phyloP scores from a whole-genome alignment of 495 filamentous ascomycete species.

The Podospora conica region DNA sequence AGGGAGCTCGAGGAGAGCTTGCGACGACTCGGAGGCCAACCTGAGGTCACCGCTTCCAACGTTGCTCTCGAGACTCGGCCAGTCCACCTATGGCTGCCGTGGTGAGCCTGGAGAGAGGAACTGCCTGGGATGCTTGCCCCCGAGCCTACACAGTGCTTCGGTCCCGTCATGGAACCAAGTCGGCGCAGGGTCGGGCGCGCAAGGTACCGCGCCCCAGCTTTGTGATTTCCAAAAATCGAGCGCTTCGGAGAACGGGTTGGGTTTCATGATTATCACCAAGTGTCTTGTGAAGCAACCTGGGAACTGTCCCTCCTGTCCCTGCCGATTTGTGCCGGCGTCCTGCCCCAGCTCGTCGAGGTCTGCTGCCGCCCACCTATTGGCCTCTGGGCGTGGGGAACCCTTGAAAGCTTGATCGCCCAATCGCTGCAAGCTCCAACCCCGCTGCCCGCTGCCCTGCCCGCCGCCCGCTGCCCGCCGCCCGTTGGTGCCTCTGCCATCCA shows the following conservation, averaged over 20 bases:
- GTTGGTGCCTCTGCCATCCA: conserved; percentile 23
- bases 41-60: not conserved
- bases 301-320: conserved; percentile 1
- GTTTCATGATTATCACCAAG: conserved; percentile 13
- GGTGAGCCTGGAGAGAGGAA: too few species aligned
- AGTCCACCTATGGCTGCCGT: too few species aligned
- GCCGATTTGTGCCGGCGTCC: conserved; percentile 18
- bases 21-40: conserved; percentile 13
- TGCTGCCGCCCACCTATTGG: conserved; percentile 24
- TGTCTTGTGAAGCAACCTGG: conserved; percentile 1
- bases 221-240: not conserved
- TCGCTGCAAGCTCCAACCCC: conserved; percentile 24
- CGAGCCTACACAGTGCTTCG: conserved; percentile 12
- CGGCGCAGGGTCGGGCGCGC: not conserved
- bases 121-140: conserved; percentile 11
- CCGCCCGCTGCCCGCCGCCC: too few species aligned
- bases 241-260: not conserved
- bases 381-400: conserved; percentile 29
- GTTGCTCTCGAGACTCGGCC: not conserved
- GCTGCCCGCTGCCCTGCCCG: conserved; percentile 30
- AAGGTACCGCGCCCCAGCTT: not conserved
- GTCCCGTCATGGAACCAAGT: not conserved
- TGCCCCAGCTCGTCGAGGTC: conserved; percentile 14
- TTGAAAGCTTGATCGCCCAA: conserved; percentile 26
- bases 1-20: conserved; percentile 11